A percentile compares a stretch with the other conserved stretches of the same genome.
Conservation (phyloP, 805 yeast species). For the Debaryomyces castellii region DNA sequence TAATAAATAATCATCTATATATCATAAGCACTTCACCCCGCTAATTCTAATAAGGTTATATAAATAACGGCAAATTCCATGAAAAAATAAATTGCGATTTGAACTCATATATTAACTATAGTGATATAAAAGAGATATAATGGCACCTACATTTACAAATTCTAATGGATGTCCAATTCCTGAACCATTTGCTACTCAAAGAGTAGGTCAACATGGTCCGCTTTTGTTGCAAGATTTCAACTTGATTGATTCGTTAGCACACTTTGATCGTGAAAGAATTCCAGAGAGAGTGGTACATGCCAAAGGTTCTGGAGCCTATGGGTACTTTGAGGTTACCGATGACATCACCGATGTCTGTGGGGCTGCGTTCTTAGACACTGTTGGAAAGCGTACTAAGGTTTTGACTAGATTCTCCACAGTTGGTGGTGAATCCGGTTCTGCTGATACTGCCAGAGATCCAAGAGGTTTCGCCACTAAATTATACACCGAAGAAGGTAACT, state of each 20-base stretch:
- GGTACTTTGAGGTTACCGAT: slow-evolving; percentile 83
- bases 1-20: neutral
- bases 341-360: slow-evolving; percentile 73
- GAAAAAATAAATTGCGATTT: neutral
- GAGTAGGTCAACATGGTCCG: slow-evolving; percentile 77
- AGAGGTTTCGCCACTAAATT: slow-evolving; percentile 81
- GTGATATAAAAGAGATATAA: slow-evolving; percentile 8
- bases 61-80: neutral
- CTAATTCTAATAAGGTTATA: slow-evolving; percentile 1
- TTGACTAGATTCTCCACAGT: slow-evolving; percentile 82
- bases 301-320: slow-evolving; percentile 90
- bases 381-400: slow-evolving; percentile 79
- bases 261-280: slow-evolving; percentile 85
- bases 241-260: slow-evolving; percentile 78
- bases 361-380: slow-evolving; percentile 65
- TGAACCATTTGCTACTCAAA: slow-evolving; percentile 73
- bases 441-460: slow-evolving; percentile 86
- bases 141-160: slow-evolving; percentile 66
- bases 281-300: slow-evolving; percentile 95
- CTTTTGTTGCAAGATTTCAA: slow-evolving; percentile 78
- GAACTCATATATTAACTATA: neutral
- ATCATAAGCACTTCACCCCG: slow-evolving; percentile 2
- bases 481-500: slow-evolving; percentile 81
- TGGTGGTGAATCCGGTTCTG: slow-evolving; percentile 80
- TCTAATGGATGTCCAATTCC: slow-evolving; percentile 77